Evolutionary conservation across 192 early-diverging fungal species (phyloP).

Genomic region (Coemansia sp.): DNA sequence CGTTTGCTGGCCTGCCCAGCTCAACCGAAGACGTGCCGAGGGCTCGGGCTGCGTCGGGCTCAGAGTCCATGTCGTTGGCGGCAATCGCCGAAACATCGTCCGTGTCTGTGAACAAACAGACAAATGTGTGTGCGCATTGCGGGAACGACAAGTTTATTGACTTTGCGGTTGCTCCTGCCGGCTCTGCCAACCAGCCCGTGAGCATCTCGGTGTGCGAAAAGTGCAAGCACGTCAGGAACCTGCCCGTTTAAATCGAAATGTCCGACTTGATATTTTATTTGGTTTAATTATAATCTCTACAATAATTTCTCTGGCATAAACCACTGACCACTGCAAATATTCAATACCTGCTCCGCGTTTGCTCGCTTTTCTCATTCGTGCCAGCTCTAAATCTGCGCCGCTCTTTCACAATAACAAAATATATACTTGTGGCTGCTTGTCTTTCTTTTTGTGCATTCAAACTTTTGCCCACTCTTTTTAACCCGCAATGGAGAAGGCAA

Average conservation of each 20-base stretch:
- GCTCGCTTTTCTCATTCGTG: too few relatives aligned
- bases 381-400: too few relatives aligned
- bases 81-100: slow-evolving; percentile 13
- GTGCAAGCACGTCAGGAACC: slow-evolving; percentile 41
- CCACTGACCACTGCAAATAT: too few relatives aligned
- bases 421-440: too few relatives aligned
- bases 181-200: slow-evolving; percentile 3
- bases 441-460: too few relatives aligned
- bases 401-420: too few relatives aligned
- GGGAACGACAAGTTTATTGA: slow-evolving; percentile 33
- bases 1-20: slow-evolving; percentile 14
- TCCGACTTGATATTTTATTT: not conserved
- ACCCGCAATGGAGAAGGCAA: slow-evolving; percentile 54
- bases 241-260: slow-evolving; percentile 15
- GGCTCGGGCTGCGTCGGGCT: slow-evolving; percentile 9
- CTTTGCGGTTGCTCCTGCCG: slow-evolving; percentile 35
- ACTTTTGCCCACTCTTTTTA: slow-evolving; percentile 4
- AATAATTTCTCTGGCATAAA: too few relatives aligned
- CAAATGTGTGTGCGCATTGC: slow-evolving; percentile 31
- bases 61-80: not conserved
- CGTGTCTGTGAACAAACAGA: not conserved
- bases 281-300: not conserved
- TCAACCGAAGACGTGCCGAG: not conserved
- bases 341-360: too few relatives aligned
- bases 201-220: slow-evolving; percentile 39